Evolutionary conservation across 305 asterid species (phyloP).

Genomic region (Fraxinus paxiana): DNA sequence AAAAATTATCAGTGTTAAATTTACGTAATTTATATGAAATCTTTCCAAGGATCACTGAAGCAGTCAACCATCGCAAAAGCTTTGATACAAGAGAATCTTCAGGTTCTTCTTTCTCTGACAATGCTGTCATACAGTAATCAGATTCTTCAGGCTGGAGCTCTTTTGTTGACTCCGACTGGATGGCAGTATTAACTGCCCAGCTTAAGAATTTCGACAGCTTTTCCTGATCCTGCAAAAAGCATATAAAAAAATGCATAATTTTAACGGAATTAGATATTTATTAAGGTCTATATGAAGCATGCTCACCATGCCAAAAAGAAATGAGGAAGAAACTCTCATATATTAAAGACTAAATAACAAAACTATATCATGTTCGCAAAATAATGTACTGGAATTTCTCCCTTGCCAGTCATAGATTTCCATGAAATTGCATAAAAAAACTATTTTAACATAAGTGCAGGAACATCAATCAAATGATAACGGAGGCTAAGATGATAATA

Average conservation of each 20-base stretch:
- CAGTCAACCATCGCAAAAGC: conserved; percentile 85
- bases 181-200: conserved; percentile 66
- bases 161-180: conserved; percentile 36
- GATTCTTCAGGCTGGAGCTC: conserved; percentile 38
- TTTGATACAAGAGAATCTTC: conserved; percentile 57
- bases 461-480: neutral
- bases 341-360: neutral
- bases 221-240: conserved; percentile 43
- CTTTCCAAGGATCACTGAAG: conserved; percentile 66
- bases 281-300: neutral
- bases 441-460: neutral
- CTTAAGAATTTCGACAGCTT: conserved; percentile 56
- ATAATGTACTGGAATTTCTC: neutral
- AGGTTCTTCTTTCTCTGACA: conserved; percentile 28
- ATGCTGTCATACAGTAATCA: conserved; percentile 14
- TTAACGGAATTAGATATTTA: conserved; percentile 2
- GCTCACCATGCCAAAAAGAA: neutral
- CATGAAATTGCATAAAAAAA: neutral
- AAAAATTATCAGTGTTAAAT: conserved; percentile 21
- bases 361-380: neutral
- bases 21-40: conserved; percentile 36
- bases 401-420: neutral
- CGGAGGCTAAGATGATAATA: neutral
- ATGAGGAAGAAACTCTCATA: neutral
- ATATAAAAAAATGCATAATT: neutral